These are phyloP conservation scores for Arctium lappa DNA, from an alignment of 129 eudicot species.

Conservation along the genomic window DNA sequence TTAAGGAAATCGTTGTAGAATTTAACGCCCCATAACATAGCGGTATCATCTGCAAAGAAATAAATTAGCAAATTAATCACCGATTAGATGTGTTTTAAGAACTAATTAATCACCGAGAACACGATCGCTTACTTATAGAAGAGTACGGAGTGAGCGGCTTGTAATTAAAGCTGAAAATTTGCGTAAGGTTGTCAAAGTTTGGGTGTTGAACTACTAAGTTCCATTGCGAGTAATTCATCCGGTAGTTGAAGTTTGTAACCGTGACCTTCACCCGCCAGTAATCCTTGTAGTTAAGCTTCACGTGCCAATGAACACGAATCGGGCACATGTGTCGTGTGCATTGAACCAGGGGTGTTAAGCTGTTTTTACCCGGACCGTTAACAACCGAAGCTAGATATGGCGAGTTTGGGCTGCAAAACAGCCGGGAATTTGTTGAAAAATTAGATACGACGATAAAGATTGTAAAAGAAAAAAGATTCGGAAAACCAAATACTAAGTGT, in stretches of 20 bases:
- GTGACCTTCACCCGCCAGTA: slow-evolving; percentile 97
- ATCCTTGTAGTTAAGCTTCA: slow-evolving; percentile 89
- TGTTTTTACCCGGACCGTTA: slow-evolving; percentile 51
- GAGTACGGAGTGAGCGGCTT: slow-evolving; percentile 76
- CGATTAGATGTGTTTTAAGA: not conserved
- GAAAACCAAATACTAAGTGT: not conserved
- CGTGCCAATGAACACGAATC: slow-evolving; percentile 94
- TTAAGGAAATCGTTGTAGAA: slow-evolving; percentile 83
- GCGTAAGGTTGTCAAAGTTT: slow-evolving; percentile 85
- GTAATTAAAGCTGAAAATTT: slow-evolving; percentile 89
- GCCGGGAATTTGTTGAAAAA: not conserved
- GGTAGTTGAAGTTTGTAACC: slow-evolving; percentile 80
- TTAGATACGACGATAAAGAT: not conserved
- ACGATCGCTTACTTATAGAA: slow-evolving; percentile 64
- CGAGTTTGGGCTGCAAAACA: slow-evolving; percentile 56
- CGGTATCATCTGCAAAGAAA: slow-evolving; percentile 79
- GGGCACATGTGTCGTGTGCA: slow-evolving; percentile 99
- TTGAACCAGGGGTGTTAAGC: slow-evolving; percentile 74
- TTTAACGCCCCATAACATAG: slow-evolving; percentile 92
- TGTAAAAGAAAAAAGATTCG: not conserved
- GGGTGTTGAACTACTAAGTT: slow-evolving; percentile 92
- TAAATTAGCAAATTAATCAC: not conserved
- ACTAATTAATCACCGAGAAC: slow-evolving; percentile 5
- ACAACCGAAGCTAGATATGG: slow-evolving; percentile 90
- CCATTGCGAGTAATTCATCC: slow-evolving; percentile 95